Percentiles rank a stretch among this genome's conserved stretches.
Conservation (phyloP, 2,329 filamentous ascomycete species). For the Fusarium algeriense region DNA sequence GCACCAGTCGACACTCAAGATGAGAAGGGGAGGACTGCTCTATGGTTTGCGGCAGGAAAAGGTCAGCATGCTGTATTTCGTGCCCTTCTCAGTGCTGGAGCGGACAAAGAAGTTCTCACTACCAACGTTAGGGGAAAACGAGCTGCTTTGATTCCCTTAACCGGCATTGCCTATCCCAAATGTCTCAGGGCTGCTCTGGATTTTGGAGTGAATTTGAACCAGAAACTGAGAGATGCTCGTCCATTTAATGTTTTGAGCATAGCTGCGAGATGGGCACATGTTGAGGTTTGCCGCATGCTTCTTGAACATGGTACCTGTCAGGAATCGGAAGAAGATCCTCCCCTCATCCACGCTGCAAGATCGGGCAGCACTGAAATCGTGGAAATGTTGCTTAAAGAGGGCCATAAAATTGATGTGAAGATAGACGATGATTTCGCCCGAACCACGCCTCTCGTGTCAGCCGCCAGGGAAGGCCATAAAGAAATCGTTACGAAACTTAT, state of each 20-base stretch:
- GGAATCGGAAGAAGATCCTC: background rate
- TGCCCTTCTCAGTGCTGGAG: background rate
- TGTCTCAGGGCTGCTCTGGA: background rate
- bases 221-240: background rate
- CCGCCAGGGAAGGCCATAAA: background rate
- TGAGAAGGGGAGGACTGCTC: background rate
- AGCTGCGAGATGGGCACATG: accelerated
- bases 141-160: background rate
- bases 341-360: background rate
- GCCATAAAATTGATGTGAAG: background rate
- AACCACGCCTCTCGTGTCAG: background rate
- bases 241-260: background rate
- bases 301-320: background rate
- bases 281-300: background rate
- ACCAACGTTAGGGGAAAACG: background rate
- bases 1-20: background rate
- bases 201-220: background rate
- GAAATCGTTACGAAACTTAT: background rate
- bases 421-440: background rate
- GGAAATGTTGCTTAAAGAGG: background rate
- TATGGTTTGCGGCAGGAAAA: background rate
- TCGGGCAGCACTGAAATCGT: background rate
- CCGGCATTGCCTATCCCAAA: background rate
- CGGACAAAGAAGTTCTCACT: background rate
- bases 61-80: background rate